These are phyloP conservation scores for Candida glaebosa DNA, from an alignment of 805 yeast genomes.

Conservation along the genomic window DNA sequence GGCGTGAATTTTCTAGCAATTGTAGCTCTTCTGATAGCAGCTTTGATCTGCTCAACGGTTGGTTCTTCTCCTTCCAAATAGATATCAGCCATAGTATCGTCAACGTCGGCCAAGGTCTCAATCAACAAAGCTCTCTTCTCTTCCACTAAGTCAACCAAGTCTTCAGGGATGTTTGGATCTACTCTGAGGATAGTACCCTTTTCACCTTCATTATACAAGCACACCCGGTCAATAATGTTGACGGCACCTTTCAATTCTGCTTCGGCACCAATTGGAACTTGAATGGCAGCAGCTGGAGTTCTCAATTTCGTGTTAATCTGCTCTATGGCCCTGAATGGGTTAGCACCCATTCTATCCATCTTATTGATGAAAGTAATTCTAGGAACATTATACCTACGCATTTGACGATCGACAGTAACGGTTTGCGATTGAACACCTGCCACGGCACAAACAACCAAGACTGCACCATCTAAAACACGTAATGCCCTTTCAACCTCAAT, in stretches of 20 bases:
- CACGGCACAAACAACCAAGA: conserved; percentile 96
- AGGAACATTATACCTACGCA: conserved; percentile 97
- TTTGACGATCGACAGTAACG: conserved; percentile 97
- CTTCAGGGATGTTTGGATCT: conserved; percentile 68
- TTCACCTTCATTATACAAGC: conserved; percentile 82
- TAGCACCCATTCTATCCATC: conserved; percentile 99
- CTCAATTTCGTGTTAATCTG: conserved; percentile 84
- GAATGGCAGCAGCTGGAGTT: conserved; percentile 95
- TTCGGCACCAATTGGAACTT: conserved; percentile 96
- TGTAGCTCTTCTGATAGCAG: conserved; percentile 91
- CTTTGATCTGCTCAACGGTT: conserved; percentile 74
- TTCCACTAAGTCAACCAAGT: conserved; percentile 76
- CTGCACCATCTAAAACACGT: conserved; percentile 97
- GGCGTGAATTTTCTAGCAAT: conserved; percentile 96
- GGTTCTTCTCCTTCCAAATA: conserved; percentile 90
- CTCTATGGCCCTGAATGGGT: conserved; percentile 93
- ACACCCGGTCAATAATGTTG: conserved; percentile 83
- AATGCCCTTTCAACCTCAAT: conserved; percentile 99
- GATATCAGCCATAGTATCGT: conserved; percentile 93
- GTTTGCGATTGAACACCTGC: conserved; percentile 98
- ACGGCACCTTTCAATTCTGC: conserved; percentile 82
- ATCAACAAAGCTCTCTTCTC: conserved; percentile 84
- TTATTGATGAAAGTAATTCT: conserved; percentile 94
- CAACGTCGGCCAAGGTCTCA: conserved; percentile 96
- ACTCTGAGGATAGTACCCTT: conserved; percentile 79